Evolutionary conservation across 345 rosid genomes (phyloP).

Genomic region (Salix exigua): DNA sequence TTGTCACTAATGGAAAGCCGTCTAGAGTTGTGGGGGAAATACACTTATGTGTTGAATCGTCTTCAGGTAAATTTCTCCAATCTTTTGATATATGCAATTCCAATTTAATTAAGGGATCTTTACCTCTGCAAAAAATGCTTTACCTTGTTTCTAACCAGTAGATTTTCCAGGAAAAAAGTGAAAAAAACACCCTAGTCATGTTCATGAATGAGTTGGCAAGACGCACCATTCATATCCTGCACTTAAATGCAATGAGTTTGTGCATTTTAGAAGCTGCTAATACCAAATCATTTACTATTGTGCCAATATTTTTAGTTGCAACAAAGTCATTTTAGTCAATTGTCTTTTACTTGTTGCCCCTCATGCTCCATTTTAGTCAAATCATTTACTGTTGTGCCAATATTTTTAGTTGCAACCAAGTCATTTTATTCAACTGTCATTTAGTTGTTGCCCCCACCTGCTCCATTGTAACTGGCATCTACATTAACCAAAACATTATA

Average conservation of each 20-base stretch:
- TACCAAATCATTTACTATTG: not conserved
- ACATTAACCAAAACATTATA: no score
- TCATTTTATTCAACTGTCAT: not conserved
- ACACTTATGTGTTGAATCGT: slow-evolving; percentile 89
- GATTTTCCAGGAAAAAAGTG: not conserved
- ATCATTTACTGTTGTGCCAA: not conserved
- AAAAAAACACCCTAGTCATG: not conserved
- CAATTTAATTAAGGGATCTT: not conserved
- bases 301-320: not conserved
- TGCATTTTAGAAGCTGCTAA: no score
- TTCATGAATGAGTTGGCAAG: not conserved
- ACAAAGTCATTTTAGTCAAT: not conserved
- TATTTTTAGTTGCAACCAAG: not conserved
- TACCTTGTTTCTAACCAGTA: not conserved
- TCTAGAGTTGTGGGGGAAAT: slow-evolving; percentile 97
- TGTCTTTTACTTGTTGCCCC: not conserved
- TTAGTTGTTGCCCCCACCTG: not conserved
- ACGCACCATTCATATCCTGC: not conserved
- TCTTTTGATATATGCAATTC: not conserved
- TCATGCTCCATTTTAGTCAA: no score
- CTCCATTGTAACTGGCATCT: not conserved
- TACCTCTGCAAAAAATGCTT: not conserved
- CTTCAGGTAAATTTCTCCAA: slow-evolving; percentile 65
- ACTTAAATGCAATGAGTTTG: not conserved
- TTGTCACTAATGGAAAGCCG: slow-evolving; percentile 95